phyloP scores from a whole-genome alignment of 2,329 filamentous ascomycete species.

The Aspergillus carbonarius region DNA sequence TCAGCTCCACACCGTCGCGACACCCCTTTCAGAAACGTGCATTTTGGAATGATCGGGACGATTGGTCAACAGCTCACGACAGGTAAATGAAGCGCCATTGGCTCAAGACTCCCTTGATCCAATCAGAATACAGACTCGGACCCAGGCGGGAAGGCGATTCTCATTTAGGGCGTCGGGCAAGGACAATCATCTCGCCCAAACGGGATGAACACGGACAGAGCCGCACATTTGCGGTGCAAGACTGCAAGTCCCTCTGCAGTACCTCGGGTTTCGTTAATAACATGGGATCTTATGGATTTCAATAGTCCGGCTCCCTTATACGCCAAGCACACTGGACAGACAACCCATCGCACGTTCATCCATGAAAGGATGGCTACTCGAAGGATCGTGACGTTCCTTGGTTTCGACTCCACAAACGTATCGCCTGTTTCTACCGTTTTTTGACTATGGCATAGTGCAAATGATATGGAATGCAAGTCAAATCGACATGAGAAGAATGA shows the following conservation, averaged over 20 bases:
- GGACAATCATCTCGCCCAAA: constrained; percentile 19
- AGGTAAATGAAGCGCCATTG: constrained; percentile 23
- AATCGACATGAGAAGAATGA: constrained; percentile 1
- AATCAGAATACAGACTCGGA: constrained; percentile 19
- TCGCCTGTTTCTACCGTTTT: not conserved
- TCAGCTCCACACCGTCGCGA: constrained; percentile 12
- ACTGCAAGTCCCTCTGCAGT: not conserved
- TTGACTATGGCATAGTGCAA: not conserved
- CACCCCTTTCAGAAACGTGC: constrained; percentile 20
- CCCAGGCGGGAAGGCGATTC: constrained; percentile 18
- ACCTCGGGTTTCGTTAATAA: not conserved
- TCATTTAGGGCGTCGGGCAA: constrained; percentile 15
- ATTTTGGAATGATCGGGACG: constrained; percentile 9
- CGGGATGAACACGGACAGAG: constrained; percentile 18
- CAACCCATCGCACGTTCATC: not conserved
- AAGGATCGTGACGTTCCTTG: not conserved
- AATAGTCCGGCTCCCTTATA: not conserved
- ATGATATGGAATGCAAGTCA: not conserved
- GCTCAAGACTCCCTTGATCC: constrained; percentile 10
- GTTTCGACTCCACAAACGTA: not conserved
- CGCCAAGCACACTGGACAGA: not conserved
- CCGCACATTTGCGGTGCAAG: constrained; percentile 14
- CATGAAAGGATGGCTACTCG: not conserved
- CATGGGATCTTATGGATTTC: constrained; percentile 8
- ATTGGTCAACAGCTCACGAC: constrained; percentile 19